Percentiles rank a stretch among this genome's conserved stretches.
Evolutionary conservation across 2,329 filamentous ascomycete species (phyloP).

Genomic region (Lecanoromycetidae sp.): DNA sequence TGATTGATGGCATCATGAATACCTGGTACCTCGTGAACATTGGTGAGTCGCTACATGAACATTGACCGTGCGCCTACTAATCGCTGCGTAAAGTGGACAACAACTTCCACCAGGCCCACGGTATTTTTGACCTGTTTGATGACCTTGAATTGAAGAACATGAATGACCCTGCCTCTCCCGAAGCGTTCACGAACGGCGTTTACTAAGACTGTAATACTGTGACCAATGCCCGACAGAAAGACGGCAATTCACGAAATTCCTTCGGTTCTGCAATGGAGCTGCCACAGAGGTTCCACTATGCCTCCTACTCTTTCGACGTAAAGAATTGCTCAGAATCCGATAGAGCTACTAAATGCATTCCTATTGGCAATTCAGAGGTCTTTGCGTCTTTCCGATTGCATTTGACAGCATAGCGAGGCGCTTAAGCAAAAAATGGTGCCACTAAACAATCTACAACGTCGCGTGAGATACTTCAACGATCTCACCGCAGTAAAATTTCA

Average conservation of each 20-base stretch:
- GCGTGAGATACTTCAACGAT: neutral
- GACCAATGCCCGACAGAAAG: neutral
- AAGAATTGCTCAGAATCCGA: no score
- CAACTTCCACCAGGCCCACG: conserved; percentile 76
- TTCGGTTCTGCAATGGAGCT: neutral
- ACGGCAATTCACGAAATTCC: no score
- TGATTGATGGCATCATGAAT: conserved; percentile 76
- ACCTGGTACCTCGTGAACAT: conserved; percentile 94
- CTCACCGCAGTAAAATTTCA: neutral
- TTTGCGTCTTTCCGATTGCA: neutral
- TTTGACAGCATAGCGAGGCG: conserved; percentile 10
- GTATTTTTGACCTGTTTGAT: conserved; percentile 77
- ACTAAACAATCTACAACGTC: conserved; percentile 9
- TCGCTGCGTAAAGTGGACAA: conserved; percentile 65
- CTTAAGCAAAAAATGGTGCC: neutral
- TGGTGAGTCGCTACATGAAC: conserved; percentile 47
- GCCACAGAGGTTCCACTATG: neutral
- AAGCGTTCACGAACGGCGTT: conserved; percentile 6
- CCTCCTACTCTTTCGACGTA: neutral
- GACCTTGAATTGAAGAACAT: conserved; percentile 48
- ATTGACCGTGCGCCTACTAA: conserved; percentile 18
- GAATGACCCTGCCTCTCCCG: neutral
- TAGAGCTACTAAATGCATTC: no score
- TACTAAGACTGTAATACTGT: neutral
- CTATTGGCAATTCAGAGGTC: no score